phyloP scores from a whole-genome alignment of 306 rosid genomes.

The Malus fusca region DNA sequence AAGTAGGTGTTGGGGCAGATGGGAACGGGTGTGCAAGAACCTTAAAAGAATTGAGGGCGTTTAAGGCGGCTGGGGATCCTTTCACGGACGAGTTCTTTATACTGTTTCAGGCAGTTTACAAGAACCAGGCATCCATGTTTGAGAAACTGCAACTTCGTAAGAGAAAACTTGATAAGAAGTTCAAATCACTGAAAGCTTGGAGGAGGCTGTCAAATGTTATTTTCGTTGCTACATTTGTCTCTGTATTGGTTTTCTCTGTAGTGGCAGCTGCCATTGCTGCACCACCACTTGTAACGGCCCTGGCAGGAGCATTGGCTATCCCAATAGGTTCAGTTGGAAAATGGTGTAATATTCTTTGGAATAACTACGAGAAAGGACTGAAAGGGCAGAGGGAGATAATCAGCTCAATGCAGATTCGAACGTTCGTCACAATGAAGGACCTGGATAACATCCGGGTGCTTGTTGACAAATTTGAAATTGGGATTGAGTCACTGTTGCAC shows the following conservation, averaged over 20 bases:
- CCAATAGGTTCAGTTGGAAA: conserved; percentile 83
- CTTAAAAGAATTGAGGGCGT: conserved; percentile 51
- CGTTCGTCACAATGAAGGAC: conserved; percentile 46
- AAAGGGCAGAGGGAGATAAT: conserved; percentile 47
- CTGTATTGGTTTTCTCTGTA: conserved; percentile 71
- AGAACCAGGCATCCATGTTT: conserved; percentile 46
- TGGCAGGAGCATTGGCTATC: conserved; percentile 59
- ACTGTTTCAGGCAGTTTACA: conserved; percentile 46
- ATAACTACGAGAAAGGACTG: conserved; percentile 38
- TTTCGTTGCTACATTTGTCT: conserved; percentile 54
- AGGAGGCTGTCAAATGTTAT: conserved; percentile 62
- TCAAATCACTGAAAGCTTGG: conserved; percentile 58
- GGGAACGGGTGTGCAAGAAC: conserved; percentile 53
- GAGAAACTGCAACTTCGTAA: conserved; percentile 41
- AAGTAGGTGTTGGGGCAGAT: conserved; percentile 33
- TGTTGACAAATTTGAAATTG: conserved; percentile 39
- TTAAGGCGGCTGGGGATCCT: conserved; percentile 60
- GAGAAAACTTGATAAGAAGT: conserved; percentile 71
- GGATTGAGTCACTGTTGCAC: conserved; percentile 43
- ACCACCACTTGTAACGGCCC: conserved; percentile 65
- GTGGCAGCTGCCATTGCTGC: conserved; percentile 88
- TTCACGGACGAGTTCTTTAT: conserved; percentile 55
- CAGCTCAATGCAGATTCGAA: conserved; percentile 52
- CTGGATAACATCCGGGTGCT: conserved; percentile 42
- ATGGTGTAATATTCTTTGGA: conserved; percentile 58